These are phyloP conservation scores for Sporisorium exsertum DNA, from an alignment of 1,284 basidiomycete genomes.

Conservation along the genomic window DNA sequence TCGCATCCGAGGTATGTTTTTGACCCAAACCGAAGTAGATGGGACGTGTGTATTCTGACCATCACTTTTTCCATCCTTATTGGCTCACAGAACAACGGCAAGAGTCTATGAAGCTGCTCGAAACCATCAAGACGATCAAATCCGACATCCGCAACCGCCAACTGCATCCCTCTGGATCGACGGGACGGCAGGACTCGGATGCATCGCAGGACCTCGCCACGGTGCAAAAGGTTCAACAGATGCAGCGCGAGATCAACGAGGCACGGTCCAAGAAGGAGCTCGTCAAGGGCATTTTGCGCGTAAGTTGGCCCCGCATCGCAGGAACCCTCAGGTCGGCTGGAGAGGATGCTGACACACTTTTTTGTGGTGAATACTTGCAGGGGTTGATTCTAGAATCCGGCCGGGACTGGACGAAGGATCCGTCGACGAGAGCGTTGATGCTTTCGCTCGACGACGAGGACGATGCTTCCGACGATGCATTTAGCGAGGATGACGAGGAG, in stretches of 20 bases:
- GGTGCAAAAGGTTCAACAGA: constrained; percentile 35
- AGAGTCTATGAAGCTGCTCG: constrained; percentile 34
- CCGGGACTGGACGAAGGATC: constrained; percentile 43
- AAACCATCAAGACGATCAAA: constrained; percentile 38
- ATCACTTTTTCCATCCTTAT: not conserved
- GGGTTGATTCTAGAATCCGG: constrained; percentile 53
- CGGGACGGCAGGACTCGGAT: constrained; percentile 18
- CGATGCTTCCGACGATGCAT: constrained; percentile 49
- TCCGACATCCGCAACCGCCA: constrained; percentile 41
- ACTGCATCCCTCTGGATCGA: constrained; percentile 23
- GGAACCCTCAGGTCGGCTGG: not conserved
- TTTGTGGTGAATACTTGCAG: constrained; percentile 3
- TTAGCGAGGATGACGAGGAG: constrained; percentile 43
- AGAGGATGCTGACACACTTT: not conserved
- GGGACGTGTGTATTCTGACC: too few species aligned
- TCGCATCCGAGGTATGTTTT: constrained; percentile 28
- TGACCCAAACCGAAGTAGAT: not conserved
- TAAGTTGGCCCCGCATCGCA: constrained; percentile 21
- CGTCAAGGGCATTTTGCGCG: constrained; percentile 48
- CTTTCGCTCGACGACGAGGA: constrained; percentile 52
- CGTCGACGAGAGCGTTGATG: constrained; percentile 35
- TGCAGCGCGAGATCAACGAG: constrained; percentile 44
- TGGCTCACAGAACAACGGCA: constrained; percentile 17
- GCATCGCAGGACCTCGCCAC: constrained; percentile 31
- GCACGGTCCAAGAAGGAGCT: constrained; percentile 49